These are phyloP conservation scores for Draba incana DNA, from an alignment of 345 rosid genomes.

Conservation along the genomic window DNA sequence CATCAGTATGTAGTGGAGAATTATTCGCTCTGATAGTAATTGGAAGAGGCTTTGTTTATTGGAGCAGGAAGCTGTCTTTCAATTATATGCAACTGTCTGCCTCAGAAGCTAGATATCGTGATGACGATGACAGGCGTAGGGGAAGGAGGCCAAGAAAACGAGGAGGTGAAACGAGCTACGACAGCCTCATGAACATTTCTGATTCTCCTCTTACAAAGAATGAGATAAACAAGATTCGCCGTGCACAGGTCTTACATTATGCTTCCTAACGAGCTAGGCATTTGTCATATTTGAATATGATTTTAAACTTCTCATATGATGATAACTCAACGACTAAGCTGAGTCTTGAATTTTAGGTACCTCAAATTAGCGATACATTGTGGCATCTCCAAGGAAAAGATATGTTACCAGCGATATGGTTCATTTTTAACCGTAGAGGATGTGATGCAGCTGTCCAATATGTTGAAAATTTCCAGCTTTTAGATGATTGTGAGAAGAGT, in stretches of 20 bases:
- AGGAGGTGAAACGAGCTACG: conserved; percentile 46
- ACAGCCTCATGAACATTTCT: conserved; percentile 43
- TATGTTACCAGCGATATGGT: conserved; percentile 97
- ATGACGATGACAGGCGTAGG: conserved; percentile 58
- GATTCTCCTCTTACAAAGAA: conserved; percentile 76
- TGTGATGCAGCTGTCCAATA: conserved; percentile 95
- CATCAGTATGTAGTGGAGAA: background rate
- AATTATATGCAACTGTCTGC: conserved; percentile 75
- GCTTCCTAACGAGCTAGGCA: background rate
- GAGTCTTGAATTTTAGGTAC: conserved; percentile 62
- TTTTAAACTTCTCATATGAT: conserved; percentile 18
- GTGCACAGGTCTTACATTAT: conserved; percentile 63
- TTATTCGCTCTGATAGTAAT: conserved; percentile 14
- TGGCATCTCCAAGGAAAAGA: conserved; percentile 71
- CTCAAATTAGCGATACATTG: conserved; percentile 79
- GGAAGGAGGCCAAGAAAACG: conserved; percentile 68
- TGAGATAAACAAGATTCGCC: conserved; percentile 76
- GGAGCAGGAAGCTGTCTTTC: conserved; percentile 82
- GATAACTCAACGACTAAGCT: conserved; percentile 8
- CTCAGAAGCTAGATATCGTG: conserved; percentile 53
- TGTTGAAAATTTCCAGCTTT: conserved; percentile 70
- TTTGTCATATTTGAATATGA: conserved; percentile 3
- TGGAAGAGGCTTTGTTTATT: conserved; percentile 30
- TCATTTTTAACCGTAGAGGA: conserved; percentile 90
- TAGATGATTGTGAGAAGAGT: conserved; percentile 78